Base-by-base conservation (phyloP, 768 basidiomycete species). In the Lanmaoa pseudosensibilis region DNA sequence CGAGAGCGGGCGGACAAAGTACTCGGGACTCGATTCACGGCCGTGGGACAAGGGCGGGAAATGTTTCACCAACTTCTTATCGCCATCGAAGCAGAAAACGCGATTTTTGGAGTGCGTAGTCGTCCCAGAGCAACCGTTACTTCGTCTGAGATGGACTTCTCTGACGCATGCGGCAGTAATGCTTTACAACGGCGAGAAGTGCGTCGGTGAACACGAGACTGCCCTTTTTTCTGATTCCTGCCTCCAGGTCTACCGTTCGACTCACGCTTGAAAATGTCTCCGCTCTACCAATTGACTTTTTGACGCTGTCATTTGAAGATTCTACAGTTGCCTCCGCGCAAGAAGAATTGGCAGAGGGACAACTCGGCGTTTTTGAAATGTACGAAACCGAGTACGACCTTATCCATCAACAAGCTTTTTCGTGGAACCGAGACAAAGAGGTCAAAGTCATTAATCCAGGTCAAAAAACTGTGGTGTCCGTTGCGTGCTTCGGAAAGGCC, bases 171-270 rank as follows among this genome's bases (percentile, higher is more conserved):
- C 93, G 1, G 93, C 95, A 0, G 76, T 98, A 25, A 96, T 97
- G 92, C 76, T 98, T 49, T 98, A 96, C 66, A 84, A 96, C 46
- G 97, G 97, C 34, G 97, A 99, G 76, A 86, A 75, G 95, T 94
- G 59, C 57, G 85, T 74, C 7, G 5, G 16, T 36, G 53, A 27
- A 23, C 25, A 59, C 21, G 37, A 59, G 16, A 16, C 7, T 49
- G 23, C 32, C 49, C 18, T 5, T 25, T 46, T 54, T 32, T 38
- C 47, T 54, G 50, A 52, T 56, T 59, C 47, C 53, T 32, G 2
- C 41, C 50, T 52, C 46, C 44, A 98, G 96, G 68, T 90, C 92
- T 2, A 83, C 77, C 6, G 85, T 98, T 46, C 86, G 90, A 4
- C 78, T 98, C 44, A 92, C 90, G 1, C 75, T 98, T 6, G 96